These are phyloP conservation scores for Sparassis latifolia DNA, from an alignment of 1,284 basidiomycete genomes.

Conservation along the genomic window DNA sequence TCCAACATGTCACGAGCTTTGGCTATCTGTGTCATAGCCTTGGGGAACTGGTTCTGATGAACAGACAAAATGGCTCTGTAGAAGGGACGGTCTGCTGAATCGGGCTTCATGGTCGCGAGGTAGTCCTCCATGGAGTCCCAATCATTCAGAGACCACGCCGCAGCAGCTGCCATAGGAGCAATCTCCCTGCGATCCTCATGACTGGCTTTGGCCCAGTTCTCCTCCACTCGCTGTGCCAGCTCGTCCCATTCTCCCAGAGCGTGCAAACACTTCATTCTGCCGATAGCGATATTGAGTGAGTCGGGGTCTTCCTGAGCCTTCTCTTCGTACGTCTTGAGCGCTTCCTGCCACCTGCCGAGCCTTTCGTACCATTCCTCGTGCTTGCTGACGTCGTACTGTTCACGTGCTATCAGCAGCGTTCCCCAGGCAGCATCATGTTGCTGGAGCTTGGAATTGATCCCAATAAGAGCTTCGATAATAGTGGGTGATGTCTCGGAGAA, in stretches of 20 bases:
- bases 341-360: conserved; percentile 95
- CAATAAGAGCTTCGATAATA: conserved; percentile 93
- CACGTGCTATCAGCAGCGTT: conserved; percentile 82
- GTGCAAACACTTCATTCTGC: conserved; percentile 94
- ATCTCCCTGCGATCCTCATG: conserved; percentile 88
- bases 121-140: conserved; percentile 99
- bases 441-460: conserved; percentile 96
- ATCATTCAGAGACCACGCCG: conserved; percentile 94
- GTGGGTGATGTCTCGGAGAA: conserved; percentile 85
- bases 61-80: conserved; percentile 95
- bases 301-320: conserved; percentile 67
- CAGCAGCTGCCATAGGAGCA: conserved; percentile 94
- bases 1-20: conserved; percentile 94
- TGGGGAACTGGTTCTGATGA: conserved; percentile 93
- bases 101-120: conserved; percentile 88
- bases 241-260: conserved; percentile 98
- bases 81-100: conserved; percentile 93
- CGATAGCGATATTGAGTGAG: conserved; percentile 71
- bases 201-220: conserved; percentile 82
- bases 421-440: conserved; percentile 97
- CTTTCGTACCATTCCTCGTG: conserved; percentile 98
- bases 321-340: conserved; percentile 82
- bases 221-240: conserved; percentile 82
- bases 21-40: conserved; percentile 86
- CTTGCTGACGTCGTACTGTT: conserved; percentile 80